phyloP scores from a whole-genome alignment of 805 yeast genomes.

The Cyberlindnera sargentensis region DNA sequence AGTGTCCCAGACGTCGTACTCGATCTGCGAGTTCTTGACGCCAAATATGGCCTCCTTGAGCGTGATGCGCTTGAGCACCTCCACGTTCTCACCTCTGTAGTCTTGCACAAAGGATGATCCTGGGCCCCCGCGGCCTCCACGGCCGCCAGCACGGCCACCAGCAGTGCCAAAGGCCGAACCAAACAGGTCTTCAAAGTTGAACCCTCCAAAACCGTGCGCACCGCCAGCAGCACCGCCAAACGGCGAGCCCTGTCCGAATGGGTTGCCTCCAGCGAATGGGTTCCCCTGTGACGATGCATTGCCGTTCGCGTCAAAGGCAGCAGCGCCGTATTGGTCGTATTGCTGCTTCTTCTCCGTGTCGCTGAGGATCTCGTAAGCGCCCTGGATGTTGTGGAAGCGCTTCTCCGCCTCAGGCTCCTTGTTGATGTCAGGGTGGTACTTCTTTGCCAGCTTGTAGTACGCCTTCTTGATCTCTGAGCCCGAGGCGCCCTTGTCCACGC shows the following conservation, averaged over 20 bases:
- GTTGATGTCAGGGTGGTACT: conserved; percentile 94
- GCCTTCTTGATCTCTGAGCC: conserved; percentile 89
- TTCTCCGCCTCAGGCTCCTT: conserved; percentile 84
- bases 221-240: conserved; percentile 31
- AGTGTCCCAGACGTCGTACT: conserved; percentile 65
- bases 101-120: conserved; percentile 52
- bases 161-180: conserved; percentile 42
- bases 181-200: conserved; percentile 57
- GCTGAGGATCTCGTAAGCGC: conserved; percentile 85
- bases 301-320: conserved; percentile 66
- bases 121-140: conserved; percentile 9
- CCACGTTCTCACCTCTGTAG: conserved; percentile 84
- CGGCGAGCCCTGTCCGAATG: conserved; percentile 40
- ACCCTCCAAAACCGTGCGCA: conserved; percentile 26
- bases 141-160: conserved; percentile 20
- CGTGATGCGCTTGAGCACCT: conserved; percentile 62
- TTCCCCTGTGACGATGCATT: conserved; percentile 35
- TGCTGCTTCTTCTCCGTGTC: conserved; percentile 82
- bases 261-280: conserved; percentile 46
- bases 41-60: conserved; percentile 90
- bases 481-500: conserved; percentile 65
- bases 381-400: conserved; percentile 87
- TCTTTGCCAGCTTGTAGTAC: conserved; percentile 86
- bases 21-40: conserved; percentile 50
- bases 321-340: conserved; percentile 86